phyloP scores from a whole-genome alignment of 2,329 filamentous ascomycete species.

The Hymenoscyphus fraxineus region DNA sequence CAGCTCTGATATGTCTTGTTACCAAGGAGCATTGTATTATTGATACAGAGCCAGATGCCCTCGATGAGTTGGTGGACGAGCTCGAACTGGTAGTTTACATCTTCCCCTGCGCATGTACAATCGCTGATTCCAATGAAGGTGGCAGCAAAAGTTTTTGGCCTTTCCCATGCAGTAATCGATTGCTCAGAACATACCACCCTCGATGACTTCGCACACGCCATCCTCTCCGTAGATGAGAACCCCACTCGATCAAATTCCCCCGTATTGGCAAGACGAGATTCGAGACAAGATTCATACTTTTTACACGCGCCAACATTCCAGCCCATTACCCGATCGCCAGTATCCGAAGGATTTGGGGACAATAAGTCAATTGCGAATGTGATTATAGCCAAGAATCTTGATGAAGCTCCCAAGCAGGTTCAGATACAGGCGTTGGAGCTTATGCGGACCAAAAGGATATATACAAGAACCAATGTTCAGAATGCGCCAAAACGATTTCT shows the following conservation, averaged over 20 bases:
- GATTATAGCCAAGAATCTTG: constrained; percentile 75
- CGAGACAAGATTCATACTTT: constrained; percentile 31
- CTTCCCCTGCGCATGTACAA: background rate
- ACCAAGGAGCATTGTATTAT: constrained; percentile 86
- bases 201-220: constrained; percentile 72
- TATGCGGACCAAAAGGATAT: constrained; percentile 73
- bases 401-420: constrained; percentile 67
- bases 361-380: constrained; percentile 69
- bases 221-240: constrained; percentile 39
- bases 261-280: constrained; percentile 28
- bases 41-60: constrained; percentile 59
- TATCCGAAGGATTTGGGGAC: constrained; percentile 38
- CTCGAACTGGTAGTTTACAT: constrained; percentile 57
- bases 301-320: constrained; percentile 28
- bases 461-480: constrained; percentile 70
- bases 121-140: constrained; percentile 45
- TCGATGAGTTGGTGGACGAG: constrained; percentile 70
- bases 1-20: constrained; percentile 75
- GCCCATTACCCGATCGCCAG: constrained; percentile 31
- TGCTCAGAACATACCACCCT: constrained; percentile 71
- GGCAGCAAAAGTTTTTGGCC: constrained; percentile 65
- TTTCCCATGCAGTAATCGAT: constrained; percentile 65
- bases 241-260: constrained; percentile 28
- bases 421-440: constrained; percentile 81
- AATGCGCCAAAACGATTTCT: constrained; percentile 74